Evolutionary conservation across 495 filamentous ascomycete species (phyloP).

Genomic region (Neurospora sp.): DNA sequence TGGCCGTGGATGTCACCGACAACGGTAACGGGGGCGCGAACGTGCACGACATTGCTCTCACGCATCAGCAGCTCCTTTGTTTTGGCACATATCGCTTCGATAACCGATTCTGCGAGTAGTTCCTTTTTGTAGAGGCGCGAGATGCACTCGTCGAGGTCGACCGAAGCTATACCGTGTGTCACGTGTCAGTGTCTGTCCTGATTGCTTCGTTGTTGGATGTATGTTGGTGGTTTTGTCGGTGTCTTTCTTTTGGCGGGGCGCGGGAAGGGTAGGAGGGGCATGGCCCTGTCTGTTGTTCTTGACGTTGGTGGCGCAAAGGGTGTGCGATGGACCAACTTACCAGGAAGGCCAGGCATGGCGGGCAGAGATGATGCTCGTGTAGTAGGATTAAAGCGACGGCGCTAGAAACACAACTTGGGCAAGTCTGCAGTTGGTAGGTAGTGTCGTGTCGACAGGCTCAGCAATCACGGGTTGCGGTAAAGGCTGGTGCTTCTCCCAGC

Average conservation of each 20-base stretch:
- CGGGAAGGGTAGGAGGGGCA: neutral
- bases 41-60: slow-evolving; percentile 98
- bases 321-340: slow-evolving; percentile 38
- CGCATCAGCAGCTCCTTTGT: slow-evolving; percentile 98
- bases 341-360: slow-evolving; percentile 82
- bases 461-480: slow-evolving; percentile 12
- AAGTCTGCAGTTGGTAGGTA: neutral
- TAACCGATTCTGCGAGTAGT: slow-evolving; percentile 90
- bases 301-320: slow-evolving; percentile 1
- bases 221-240: neutral
- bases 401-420: neutral
- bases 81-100: slow-evolving; percentile 98
- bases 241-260: slow-evolving; percentile 6
- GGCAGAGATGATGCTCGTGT: slow-evolving; percentile 1
- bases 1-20: slow-evolving; percentile 98
- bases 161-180: slow-evolving; percentile 53
- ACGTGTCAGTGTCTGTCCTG: slow-evolving; percentile 1
- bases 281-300: neutral
- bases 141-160: slow-evolving; percentile 98
- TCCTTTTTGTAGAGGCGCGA: slow-evolving; percentile 91
- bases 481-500: slow-evolving; percentile 16
- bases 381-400: neutral
- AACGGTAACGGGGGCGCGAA: slow-evolving; percentile 91
- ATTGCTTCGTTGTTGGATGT: neutral
- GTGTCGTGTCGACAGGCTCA: neutral